Evolutionary conservation across 768 basidiomycete species (phyloP).

Genomic region (Leccinum broughii): DNA sequence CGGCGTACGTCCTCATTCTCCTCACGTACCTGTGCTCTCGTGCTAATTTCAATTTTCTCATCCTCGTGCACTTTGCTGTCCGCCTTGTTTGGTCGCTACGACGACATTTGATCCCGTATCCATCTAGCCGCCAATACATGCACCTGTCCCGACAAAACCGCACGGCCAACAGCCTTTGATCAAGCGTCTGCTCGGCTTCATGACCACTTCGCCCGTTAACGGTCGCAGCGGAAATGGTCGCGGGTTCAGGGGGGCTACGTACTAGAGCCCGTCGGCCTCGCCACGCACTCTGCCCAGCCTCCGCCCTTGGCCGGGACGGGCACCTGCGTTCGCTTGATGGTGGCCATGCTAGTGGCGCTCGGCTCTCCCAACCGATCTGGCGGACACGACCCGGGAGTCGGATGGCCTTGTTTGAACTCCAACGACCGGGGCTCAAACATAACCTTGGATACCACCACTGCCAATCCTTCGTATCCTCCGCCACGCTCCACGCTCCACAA

Average conservation of each 20-base stretch:
- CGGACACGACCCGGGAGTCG: slow-evolving; percentile 5
- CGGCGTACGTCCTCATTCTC: slow-evolving; percentile 26
- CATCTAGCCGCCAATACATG: slow-evolving; percentile 28
- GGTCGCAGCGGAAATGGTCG: slow-evolving; percentile 27
- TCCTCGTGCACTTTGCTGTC: slow-evolving; percentile 4
- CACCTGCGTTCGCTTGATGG: background rate
- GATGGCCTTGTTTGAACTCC: background rate
- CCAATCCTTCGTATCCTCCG: slow-evolving; percentile 13
- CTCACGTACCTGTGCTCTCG: slow-evolving; percentile 14
- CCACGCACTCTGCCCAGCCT: background rate
- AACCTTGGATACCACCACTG: background rate
- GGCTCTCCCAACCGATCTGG: slow-evolving; percentile 2
- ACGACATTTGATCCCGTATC: slow-evolving; percentile 4
- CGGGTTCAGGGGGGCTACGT: slow-evolving; percentile 26
- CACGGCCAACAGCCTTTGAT: slow-evolving; percentile 30
- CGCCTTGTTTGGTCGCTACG: slow-evolving; percentile 4
- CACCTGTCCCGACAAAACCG: slow-evolving; percentile 31
- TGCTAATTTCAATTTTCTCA: slow-evolving; percentile 17
- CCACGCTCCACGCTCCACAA: slow-evolving; percentile 10
- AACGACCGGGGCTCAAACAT: background rate
- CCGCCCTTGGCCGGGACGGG: background rate
- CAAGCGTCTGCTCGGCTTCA: slow-evolving; percentile 33
- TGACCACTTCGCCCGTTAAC: slow-evolving; percentile 24
- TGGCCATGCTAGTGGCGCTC: background rate
- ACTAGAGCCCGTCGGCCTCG: slow-evolving; percentile 16